Evolutionary conservation across 2,329 filamentous ascomycete genomes (phyloP).

Genomic region (Apiospora saccharicola): DNA sequence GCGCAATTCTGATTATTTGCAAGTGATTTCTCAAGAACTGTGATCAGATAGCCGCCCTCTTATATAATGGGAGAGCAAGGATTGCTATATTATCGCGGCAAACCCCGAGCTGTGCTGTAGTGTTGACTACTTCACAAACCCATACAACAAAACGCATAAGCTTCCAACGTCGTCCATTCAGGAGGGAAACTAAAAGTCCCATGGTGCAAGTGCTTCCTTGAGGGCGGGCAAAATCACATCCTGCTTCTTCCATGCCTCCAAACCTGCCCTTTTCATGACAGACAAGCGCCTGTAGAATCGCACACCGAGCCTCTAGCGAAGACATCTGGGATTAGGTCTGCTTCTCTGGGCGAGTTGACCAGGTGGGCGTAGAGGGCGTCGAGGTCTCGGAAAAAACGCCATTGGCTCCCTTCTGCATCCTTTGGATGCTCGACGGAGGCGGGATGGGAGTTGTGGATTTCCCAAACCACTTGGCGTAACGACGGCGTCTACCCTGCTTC

Average conservation of each 20-base stretch:
- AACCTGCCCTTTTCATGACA: background rate
- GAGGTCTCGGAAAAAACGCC: background rate
- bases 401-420: background rate
- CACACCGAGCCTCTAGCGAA: background rate
- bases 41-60: too few species aligned
- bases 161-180: background rate
- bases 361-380: background rate
- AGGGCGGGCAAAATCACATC: background rate
- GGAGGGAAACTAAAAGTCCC: background rate
- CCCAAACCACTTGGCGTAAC: background rate
- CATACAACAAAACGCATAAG: too few species aligned
- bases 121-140: too few species aligned
- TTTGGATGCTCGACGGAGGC: background rate
- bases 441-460: slow-evolving; percentile 6
- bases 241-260: background rate
- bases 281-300: background rate
- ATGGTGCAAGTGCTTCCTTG: background rate
- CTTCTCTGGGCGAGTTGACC: background rate
- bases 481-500: background rate
- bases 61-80: too few species aligned
- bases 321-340: background rate
- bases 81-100: too few species aligned
- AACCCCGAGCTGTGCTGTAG: too few species aligned
- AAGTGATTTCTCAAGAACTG: too few species aligned
- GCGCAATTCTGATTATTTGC: too few species aligned